A percentile compares a stretch with the other conserved stretches of the same genome.
These are phyloP conservation scores for Backusella mclennaniae DNA, from an alignment of 192 early-diverging fungal genomes.

Conservation along the genomic window DNA sequence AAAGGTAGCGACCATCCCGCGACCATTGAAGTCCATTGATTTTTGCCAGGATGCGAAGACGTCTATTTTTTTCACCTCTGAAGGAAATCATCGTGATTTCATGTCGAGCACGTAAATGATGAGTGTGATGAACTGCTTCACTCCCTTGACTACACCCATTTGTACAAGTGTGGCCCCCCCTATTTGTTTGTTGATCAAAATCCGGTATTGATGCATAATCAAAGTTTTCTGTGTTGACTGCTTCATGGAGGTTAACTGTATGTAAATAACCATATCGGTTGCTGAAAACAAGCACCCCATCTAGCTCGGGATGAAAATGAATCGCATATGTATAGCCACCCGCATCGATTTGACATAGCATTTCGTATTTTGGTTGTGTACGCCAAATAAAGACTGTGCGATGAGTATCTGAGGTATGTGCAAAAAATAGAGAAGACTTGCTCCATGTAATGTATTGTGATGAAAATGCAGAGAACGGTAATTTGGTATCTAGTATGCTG, in stretches of 20 bases:
- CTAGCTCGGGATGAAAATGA: conserved; percentile 44
- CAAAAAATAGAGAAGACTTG: conserved; percentile 42
- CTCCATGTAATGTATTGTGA: conserved; percentile 52
- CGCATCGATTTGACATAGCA: conserved; percentile 40
- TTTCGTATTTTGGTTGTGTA: conserved; percentile 31
- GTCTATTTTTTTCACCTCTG: conserved; percentile 39
- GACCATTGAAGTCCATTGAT: conserved; percentile 52
- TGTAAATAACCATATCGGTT: conserved; percentile 57
- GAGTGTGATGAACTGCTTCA: background rate
- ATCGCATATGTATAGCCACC: conserved; percentile 42
- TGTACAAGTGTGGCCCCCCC: background rate
- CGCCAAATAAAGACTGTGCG: conserved; percentile 45
- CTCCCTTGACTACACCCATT: background rate
- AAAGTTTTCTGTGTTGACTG: conserved; percentile 15
- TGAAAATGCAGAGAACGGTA: conserved; percentile 20
- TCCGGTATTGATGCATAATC: background rate
- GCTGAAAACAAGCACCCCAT: conserved; percentile 42
- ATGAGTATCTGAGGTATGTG: conserved; percentile 48
- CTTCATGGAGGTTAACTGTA: conserved; percentile 40
- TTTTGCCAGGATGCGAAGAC: conserved; percentile 43
- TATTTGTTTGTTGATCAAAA: background rate
- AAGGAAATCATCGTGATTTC: conserved; percentile 54
- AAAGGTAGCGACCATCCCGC: conserved; percentile 40
- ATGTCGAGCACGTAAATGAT: conserved; percentile 30
- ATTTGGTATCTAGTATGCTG: background rate